A percentile compares a stretch with the other conserved stretches of the same genome.
Evolutionary conservation across 179 eudicot genomes (phyloP).

Genomic region (Carnegiea gigantea): DNA sequence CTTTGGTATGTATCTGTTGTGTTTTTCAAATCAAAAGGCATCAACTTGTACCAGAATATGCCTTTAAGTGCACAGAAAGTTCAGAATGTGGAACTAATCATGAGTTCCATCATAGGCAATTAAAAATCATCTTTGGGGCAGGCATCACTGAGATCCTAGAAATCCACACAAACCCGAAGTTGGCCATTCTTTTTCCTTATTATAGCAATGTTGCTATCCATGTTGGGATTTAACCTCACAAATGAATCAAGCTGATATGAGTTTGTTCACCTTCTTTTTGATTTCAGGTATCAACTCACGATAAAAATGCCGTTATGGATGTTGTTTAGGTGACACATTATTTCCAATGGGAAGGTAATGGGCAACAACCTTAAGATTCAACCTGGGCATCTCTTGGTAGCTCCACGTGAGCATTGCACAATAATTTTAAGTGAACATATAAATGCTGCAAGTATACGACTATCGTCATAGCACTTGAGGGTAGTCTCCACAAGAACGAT

Average conservation of each 20-base stretch:
- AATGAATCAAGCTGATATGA: not conserved
- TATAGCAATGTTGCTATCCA: not conserved
- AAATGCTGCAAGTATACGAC: no score
- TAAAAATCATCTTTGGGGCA: not conserved
- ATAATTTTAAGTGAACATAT: no score
- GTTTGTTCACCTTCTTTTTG: not conserved
- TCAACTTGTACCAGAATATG: not conserved
- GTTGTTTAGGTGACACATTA: not conserved
- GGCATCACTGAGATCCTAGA: not conserved
- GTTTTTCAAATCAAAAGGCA: conserved; percentile 15
- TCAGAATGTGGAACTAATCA: not conserved
- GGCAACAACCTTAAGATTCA: not conserved
- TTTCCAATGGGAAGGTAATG: not conserved
- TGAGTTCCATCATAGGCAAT: not conserved
- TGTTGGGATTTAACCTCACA: not conserved
- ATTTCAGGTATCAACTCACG: not conserved
- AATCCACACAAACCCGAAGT: conserved; percentile 2
- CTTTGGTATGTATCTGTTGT: conserved; percentile 7
- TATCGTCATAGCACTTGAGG: no score
- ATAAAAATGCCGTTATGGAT: not conserved
- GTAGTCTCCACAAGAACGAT: no score
- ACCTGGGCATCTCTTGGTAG: not conserved
- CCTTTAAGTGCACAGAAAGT: not conserved
- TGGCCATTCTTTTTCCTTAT: conserved; percentile 3
- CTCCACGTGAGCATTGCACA: no score